Conservation (phyloP, 2,329 filamentous ascomycete species). For the Cladophialophora yegresii region DNA sequence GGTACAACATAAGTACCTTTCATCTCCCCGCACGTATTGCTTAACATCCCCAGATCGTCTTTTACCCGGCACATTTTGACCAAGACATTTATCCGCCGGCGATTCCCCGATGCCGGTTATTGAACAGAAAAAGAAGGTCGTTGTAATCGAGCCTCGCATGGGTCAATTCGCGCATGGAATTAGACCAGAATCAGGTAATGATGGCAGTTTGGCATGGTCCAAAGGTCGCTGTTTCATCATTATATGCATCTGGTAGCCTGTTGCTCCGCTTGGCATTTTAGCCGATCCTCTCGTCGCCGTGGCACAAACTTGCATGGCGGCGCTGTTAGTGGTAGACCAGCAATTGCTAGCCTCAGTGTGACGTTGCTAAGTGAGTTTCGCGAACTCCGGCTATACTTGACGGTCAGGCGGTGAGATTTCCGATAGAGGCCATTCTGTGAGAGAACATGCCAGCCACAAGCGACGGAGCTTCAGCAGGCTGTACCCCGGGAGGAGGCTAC, state of each 20-base stretch:
- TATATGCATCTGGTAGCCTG: not conserved
- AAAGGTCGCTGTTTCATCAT: not conserved
- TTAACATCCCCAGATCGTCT: conserved; percentile 11
- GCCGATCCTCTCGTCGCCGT: not conserved
- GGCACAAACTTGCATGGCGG: not conserved
- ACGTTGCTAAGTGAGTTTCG: not conserved
- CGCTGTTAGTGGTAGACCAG: not conserved
- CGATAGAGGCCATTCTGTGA: not conserved
- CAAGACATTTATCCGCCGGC: conserved; percentile 19
- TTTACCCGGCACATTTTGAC: conserved; percentile 12
- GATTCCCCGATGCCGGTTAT: conserved; percentile 12
- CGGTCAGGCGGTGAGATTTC: not conserved
- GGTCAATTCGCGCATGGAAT: not conserved
- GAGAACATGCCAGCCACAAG: not conserved
- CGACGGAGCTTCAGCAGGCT: not conserved
- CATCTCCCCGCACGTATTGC: conserved; percentile 12
- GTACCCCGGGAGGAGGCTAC: not conserved
- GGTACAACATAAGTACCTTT: conserved; percentile 23
- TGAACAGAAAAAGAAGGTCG: not conserved
- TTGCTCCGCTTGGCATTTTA: not conserved
- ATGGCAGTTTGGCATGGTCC: not conserved
- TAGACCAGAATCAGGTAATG: not conserved
- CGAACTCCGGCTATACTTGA: not conserved
- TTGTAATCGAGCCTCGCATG: not conserved
- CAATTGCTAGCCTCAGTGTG: not conserved